Evolutionary conservation across 441 rosid genomes (phyloP), one percentile per base, ranked within the genome.

Genomic region (Euphorbia celastroides): DNA sequence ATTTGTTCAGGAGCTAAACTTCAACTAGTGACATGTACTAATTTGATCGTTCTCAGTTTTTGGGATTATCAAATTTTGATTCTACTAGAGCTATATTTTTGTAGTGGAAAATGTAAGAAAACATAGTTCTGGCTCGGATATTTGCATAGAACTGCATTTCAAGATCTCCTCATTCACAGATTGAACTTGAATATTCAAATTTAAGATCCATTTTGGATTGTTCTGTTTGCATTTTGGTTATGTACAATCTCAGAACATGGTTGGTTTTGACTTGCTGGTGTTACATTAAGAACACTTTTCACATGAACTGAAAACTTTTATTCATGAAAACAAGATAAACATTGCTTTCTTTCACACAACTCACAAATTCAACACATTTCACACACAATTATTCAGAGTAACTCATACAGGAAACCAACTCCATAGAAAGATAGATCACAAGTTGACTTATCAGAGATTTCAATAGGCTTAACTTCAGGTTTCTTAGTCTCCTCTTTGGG

Each of bases 401-500:
- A 9, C 38, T 34, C 9, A 34, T 34, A 34, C 9, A 9, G 38
- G 38, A 9, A 34, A 34, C 5, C 38, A 34, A 34, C 38, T 3
- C 9, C 38, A 34, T 34, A 34, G 38, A 9, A 34, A 34, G 38
- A 34, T 20, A 30, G 30, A 28, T 0, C 78, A 30, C 68, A 44
- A 28, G 77, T 3, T 57, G 12, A 57, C 36, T 57, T 28, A 34
- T 26, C 63, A 32, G 63, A 60, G 46, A 60, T 60, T 17, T 77
- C 68, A 32, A 84, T 38, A 16, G 83, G 38, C 71, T 78, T 80
- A 7, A 78, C 78, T 42, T 77, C 78, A 16, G 77, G 68, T 46
- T 77, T 79, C 79, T 79, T 70, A 32, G 26, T 69, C 65, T 72
- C 82, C 17, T 23, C 64, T 41, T 77, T 83, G 1, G 83, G 83